These are phyloP conservation scores for Cicer chorassanicum DNA, from an alignment of 306 rosid species.

Conservation along the genomic window DNA sequence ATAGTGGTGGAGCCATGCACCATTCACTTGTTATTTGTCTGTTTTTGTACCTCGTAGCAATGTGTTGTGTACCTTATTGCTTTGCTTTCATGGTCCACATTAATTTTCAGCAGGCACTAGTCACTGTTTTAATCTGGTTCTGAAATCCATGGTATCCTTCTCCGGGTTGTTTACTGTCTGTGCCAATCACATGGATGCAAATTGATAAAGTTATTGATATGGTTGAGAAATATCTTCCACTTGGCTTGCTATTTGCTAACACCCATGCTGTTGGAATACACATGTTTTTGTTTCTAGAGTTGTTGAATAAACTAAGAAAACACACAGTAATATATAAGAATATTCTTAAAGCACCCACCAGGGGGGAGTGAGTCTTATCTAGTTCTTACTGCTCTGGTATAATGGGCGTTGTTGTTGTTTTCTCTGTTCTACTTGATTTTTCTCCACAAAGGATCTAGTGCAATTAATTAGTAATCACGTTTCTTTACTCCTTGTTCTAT, in stretches of 20 bases:
- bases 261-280: conserved; percentile 6
- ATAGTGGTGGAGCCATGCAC: conserved; percentile 47
- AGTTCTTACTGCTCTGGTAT: background rate
- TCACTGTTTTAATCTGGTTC: conserved; percentile 42
- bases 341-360: background rate
- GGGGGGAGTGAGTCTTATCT: background rate
- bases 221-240: background rate
- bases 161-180: conserved; percentile 42
- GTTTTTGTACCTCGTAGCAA: conserved; percentile 31
- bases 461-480: background rate
- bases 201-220: conserved; percentile 25
- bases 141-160: conserved; percentile 44
- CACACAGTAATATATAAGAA: background rate
- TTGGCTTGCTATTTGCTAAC: conserved; percentile 9
- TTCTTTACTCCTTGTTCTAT: background rate
- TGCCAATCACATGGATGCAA: conserved; percentile 30
- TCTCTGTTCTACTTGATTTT: background rate
- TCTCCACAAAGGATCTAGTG: background rate
- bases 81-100: conserved; percentile 49
- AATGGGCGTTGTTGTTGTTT: background rate
- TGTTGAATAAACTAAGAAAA: conserved; percentile 14
- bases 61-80: conserved; percentile 47
- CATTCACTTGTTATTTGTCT: conserved; percentile 48
- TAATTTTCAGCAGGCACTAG: conserved; percentile 40
- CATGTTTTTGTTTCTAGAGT: conserved; percentile 11